Evolutionary conservation across 1,284 basidiomycete genomes (phyloP).

Genomic region (Cerrena zonata): DNA sequence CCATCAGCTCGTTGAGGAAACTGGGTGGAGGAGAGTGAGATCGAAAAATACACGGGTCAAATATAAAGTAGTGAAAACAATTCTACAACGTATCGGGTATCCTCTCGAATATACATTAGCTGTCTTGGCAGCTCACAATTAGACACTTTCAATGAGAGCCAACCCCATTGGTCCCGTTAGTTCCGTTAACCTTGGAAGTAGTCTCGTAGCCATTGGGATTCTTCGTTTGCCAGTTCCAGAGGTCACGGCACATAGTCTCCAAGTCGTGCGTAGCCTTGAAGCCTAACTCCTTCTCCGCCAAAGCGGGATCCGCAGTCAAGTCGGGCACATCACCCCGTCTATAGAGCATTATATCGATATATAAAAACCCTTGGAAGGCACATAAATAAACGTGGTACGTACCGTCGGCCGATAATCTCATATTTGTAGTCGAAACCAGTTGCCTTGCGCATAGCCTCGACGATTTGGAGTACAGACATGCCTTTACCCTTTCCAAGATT

Average conservation of each 20-base stretch:
- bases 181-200: neutral
- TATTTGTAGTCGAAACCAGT: slow-evolving; percentile 86
- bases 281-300: slow-evolving; percentile 91
- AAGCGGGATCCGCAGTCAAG: slow-evolving; percentile 86
- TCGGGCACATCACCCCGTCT: slow-evolving; percentile 95
- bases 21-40: no score
- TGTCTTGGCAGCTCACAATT: neutral
- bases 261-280: slow-evolving; percentile 82
- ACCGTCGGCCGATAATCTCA: slow-evolving; percentile 87
- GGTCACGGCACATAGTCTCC: slow-evolving; percentile 85
- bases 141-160: neutral
- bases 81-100: neutral
- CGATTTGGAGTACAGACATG: slow-evolving; percentile 89
- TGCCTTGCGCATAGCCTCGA: slow-evolving; percentile 91
- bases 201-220: slow-evolving; percentile 69
- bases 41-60: neutral
- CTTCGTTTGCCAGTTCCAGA: slow-evolving; percentile 90
- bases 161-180: neutral
- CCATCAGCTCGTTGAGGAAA: no score
- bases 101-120: neutral
- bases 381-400: slow-evolving; percentile 28
- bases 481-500: slow-evolving; percentile 94
- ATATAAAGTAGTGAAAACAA: neutral
- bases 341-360: slow-evolving; percentile 5
- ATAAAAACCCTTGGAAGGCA: neutral